These are phyloP conservation scores for Ustilago sp. DNA, from an alignment of 1,284 basidiomycete species.

Conservation along the genomic window DNA sequence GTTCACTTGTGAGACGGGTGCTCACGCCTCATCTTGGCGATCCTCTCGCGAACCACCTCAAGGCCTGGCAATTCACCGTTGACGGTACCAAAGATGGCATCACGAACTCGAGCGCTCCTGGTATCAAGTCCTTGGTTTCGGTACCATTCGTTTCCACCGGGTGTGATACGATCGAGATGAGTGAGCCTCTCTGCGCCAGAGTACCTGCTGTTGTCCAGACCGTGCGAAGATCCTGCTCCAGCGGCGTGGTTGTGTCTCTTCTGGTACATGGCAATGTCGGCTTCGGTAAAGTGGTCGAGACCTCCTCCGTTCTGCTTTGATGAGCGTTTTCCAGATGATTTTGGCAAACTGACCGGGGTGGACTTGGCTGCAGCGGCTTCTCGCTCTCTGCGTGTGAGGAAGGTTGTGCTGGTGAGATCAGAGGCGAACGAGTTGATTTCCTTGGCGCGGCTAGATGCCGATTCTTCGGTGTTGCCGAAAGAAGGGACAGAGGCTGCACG, in stretches of 20 bases:
- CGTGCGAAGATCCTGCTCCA: constrained; percentile 27
- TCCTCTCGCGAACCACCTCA: constrained; percentile 65
- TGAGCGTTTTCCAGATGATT: background rate
- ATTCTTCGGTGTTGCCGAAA: constrained; percentile 42
- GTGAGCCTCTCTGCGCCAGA: constrained; percentile 47
- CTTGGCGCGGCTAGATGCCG: constrained; percentile 20
- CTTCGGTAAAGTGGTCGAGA: constrained; percentile 43
- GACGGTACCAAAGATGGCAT: constrained; percentile 68
- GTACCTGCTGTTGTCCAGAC: constrained; percentile 43
- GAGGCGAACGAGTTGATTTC: constrained; percentile 36
- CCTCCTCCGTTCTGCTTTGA: constrained; percentile 22
- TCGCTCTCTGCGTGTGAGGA: constrained; percentile 42
- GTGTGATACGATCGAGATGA: constrained; percentile 42
- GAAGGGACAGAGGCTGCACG: constrained; percentile 43
- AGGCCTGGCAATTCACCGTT: constrained; percentile 65
- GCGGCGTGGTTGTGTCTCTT: constrained; percentile 40
- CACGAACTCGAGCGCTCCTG: constrained; percentile 61
- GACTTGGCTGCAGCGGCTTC: constrained; percentile 44
- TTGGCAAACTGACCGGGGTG: background rate
- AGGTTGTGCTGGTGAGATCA: constrained; percentile 48
- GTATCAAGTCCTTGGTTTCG: constrained; percentile 46
- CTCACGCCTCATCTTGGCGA: constrained; percentile 36
- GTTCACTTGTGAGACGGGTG: constrained; percentile 11
- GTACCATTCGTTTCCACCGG: constrained; percentile 53
- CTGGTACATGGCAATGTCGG: constrained; percentile 51